Evolutionary conservation across 106 monocot species (phyloP).

Genomic region (Dendrobium catenatum): DNA sequence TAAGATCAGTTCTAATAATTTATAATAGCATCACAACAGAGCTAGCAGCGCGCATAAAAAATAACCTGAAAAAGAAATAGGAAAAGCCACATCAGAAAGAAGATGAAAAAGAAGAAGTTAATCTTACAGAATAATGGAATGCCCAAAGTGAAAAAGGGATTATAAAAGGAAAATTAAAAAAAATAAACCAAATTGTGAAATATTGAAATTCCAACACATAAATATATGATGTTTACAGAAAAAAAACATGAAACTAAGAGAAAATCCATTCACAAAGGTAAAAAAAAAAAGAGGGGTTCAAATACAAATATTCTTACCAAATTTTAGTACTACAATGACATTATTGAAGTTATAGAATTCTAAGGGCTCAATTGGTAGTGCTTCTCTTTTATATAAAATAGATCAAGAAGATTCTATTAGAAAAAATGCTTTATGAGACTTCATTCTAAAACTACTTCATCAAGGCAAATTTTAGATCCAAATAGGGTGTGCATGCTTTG

Average conservation of each 20-base stretch:
- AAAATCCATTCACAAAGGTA: neutral
- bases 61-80: neutral
- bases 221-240: neutral
- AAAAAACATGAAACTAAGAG: neutral
- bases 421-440: neutral
- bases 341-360: neutral
- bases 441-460: neutral
- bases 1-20: neutral
- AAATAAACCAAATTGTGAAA: neutral
- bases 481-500: neutral
- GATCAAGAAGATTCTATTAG: neutral
- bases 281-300: neutral
- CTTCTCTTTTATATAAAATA: neutral
- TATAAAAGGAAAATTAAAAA: neutral
- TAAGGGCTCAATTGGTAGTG: neutral
- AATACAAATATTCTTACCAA: neutral
- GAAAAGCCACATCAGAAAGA: neutral
- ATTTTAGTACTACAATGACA: neutral
- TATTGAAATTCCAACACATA: neutral
- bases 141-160: neutral
- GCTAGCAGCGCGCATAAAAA: neutral
- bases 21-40: neutral
- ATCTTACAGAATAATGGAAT: neutral
- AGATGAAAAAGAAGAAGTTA: neutral
- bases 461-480: neutral